phyloP scores from a whole-genome alignment of 2,329 filamentous ascomycete genomes.

The Xylariaceae sp. region DNA sequence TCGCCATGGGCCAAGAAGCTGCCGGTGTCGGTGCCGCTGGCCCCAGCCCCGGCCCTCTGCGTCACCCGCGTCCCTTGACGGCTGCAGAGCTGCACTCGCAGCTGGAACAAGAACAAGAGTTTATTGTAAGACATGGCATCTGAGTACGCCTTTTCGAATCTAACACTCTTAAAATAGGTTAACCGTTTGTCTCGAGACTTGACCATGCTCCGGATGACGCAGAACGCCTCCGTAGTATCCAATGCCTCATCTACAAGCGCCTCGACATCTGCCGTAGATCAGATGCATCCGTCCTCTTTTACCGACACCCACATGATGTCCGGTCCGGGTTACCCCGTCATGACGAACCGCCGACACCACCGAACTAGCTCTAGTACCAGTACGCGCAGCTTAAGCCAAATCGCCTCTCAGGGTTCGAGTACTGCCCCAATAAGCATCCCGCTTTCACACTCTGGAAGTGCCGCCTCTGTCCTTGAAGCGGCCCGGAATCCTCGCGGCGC shows the following conservation, averaged over 20 bases:
- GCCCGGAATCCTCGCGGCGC: constrained; percentile 42
- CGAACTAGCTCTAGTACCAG: constrained; percentile 55
- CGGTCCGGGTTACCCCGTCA: constrained; percentile 54
- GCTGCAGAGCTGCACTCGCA: constrained; percentile 83
- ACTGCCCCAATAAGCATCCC: constrained; percentile 31
- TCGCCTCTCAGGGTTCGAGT: constrained; percentile 38
- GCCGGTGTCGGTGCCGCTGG: constrained; percentile 49
- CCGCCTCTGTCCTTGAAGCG: constrained; percentile 41
- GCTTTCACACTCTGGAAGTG: constrained; percentile 32
- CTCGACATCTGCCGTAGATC: constrained; percentile 43
- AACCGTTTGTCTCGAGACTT: constrained; percentile 91
- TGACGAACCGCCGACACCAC: constrained; percentile 49
- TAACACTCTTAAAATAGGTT: constrained; percentile 49
- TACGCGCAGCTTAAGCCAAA: constrained; percentile 44
- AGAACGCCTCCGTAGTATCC: constrained; percentile 61
- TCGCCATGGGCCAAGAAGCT: constrained; percentile 32
- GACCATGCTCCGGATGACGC: constrained; percentile 67
- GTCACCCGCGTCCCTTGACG: constrained; percentile 83
- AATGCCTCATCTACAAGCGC: constrained; percentile 58
- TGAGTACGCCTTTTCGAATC: background rate
- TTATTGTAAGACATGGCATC: constrained; percentile 57
- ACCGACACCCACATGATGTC: constrained; percentile 50
- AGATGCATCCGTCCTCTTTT: constrained; percentile 36
- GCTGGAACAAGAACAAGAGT: constrained; percentile 92
- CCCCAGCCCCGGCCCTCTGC: constrained; percentile 63